A percentile compares a stretch with the other conserved stretches of the same genome.
phyloP scores from a whole-genome alignment of 257 asterid genomes.

The Salvia rosmarinus region DNA sequence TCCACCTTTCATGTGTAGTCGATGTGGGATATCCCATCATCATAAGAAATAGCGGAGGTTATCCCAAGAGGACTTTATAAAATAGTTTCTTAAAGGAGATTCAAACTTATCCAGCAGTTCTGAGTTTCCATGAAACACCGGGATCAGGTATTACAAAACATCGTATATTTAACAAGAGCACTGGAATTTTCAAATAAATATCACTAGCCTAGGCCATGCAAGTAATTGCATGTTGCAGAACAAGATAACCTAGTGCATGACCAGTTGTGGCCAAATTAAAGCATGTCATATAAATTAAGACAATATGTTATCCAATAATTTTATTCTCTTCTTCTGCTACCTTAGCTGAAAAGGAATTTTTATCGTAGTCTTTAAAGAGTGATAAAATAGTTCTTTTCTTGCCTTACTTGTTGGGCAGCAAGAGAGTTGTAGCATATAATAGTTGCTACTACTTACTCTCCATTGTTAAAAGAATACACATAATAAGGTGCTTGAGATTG shows the following conservation, averaged over 20 bases:
- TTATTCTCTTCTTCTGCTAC: slow-evolving; percentile 19
- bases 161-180: neutral
- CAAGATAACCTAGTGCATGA: too few relatives aligned
- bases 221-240: slow-evolving; percentile 20
- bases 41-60: slow-evolving; percentile 15
- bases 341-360: slow-evolving; percentile 1
- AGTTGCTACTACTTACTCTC: neutral
- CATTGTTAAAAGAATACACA: slow-evolving; percentile 25
- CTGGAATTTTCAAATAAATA: slow-evolving; percentile 10
- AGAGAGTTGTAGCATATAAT: slow-evolving; percentile 10
- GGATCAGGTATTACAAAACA: neutral
- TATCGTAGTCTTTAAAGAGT: slow-evolving; percentile 3
- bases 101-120: neutral
- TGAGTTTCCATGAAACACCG: neutral
- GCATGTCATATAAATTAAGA: neutral
- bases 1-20: too few relatives aligned
- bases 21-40: too few relatives aligned
- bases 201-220: slow-evolving; percentile 19
- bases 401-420: too few relatives aligned
- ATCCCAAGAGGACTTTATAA: neutral
- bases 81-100: slow-evolving; percentile 7
- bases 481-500: slow-evolving; percentile 19
- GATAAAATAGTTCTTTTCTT: neutral
- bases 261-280: slow-evolving; percentile 5
- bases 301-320: neutral